A percentile compares a stretch with the other conserved stretches of the same genome.
These are phyloP conservation scores for Pestalotiopsis sp. DNA, from an alignment of 2,329 filamentous ascomycete species.

Conservation along the genomic window DNA sequence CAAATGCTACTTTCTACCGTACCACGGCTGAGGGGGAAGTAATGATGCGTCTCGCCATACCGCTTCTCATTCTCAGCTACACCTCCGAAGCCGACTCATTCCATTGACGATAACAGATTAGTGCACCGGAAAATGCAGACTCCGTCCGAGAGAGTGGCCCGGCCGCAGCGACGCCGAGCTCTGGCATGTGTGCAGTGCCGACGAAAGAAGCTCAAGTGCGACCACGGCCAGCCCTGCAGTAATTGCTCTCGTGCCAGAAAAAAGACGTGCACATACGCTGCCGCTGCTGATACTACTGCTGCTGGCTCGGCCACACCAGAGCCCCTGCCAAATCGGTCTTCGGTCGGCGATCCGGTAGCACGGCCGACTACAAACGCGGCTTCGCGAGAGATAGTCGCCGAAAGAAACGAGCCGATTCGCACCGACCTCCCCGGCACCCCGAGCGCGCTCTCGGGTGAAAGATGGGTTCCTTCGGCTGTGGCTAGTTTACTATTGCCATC, in stretches of 20 bases:
- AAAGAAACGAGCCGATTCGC: neutral
- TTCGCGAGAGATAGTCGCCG: neutral
- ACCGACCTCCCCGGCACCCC: neutral
- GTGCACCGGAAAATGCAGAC: neutral
- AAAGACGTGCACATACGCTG: slow-evolving; percentile 3
- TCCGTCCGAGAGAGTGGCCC: neutral
- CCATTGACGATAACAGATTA: neutral
- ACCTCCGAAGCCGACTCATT: neutral
- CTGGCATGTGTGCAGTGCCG: slow-evolving; percentile 3
- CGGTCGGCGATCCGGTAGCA: neutral
- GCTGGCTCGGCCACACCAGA: neutral
- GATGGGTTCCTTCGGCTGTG: neutral
- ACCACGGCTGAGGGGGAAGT: neutral
- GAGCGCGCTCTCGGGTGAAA: neutral
- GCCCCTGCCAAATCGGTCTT: neutral
- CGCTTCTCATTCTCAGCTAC: neutral
- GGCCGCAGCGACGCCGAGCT: neutral
- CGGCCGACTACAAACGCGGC: neutral
- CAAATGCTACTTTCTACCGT: neutral
- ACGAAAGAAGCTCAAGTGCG: slow-evolving; percentile 5
- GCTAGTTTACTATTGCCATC: neutral
- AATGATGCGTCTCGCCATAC: neutral
- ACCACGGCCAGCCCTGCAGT: slow-evolving; percentile 7
- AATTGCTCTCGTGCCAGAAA: slow-evolving; percentile 3
- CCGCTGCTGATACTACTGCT: neutral